Evolutionary conservation across 2,329 filamentous ascomycete genomes (phyloP).

Genomic region (Aspergillus puulaauensis): DNA sequence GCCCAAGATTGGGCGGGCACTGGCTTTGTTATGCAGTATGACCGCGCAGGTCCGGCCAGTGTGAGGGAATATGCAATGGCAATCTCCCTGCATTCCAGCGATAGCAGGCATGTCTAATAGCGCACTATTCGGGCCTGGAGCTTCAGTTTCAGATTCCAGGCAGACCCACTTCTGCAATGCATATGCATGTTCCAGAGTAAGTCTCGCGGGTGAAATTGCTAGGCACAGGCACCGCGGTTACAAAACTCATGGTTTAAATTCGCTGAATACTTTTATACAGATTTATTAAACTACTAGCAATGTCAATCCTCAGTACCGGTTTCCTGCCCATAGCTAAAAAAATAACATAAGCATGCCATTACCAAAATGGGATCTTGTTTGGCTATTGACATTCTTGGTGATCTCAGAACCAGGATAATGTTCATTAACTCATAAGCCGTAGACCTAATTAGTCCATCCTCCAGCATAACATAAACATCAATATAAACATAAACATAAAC

Average conservation of each 20-base stretch:
- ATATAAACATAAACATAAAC: too few species aligned
- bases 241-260: too few species aligned
- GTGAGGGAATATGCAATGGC: neutral
- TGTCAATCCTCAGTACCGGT: too few species aligned
- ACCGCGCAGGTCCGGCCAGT: neutral
- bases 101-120: neutral
- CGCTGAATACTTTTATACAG: neutral
- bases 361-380: too few species aligned
- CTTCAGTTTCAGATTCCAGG: neutral
- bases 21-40: neutral
- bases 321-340: too few species aligned
- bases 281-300: neutral
- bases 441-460: too few species aligned
- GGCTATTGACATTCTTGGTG: too few species aligned
- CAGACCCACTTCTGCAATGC: slow-evolving; percentile 1
- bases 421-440: too few species aligned
- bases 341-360: too few species aligned
- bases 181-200: neutral
- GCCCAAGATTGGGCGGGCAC: neutral
- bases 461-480: too few species aligned
- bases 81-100: slow-evolving; percentile 4
- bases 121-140: neutral
- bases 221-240: neutral
- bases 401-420: too few species aligned
- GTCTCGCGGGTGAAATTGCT: neutral